Evolutionary conservation across 176 grass and related monocot genomes (phyloP), one percentile per base, ranked within the genome.

Genomic region (Avena insularis): DNA sequence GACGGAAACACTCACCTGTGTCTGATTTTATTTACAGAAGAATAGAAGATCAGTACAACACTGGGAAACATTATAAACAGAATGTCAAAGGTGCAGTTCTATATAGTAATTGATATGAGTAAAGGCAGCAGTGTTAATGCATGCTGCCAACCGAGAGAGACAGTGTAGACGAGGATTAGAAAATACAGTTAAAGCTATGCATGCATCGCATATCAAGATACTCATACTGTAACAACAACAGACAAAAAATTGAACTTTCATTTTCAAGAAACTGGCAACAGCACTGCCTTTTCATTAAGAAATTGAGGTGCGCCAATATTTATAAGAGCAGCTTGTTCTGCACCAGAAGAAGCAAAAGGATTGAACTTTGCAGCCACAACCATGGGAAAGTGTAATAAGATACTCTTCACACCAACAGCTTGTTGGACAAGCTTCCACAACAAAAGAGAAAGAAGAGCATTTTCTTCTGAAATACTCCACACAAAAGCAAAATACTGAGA

Each of bases 1-100:
- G 57, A 81, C 60, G 53, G 83, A 91, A 87, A 98, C 83, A 19
- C 73, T 91, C 50, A 98, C 87, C 89, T 96, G 90, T 76, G 85
- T 92, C 83, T 92, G 47, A 58, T 47, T 70, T 35, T 33, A 62
- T 7, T 55, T 75, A 23, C 4, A 77, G 43, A 60, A 33, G 33
- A 33, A 33, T 3, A 33, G 2, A 33, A n/a, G 38, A 23, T 90
- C 61, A 90, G 71, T n/a, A 17, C 1, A 78, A 19, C 48, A 50
- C 55, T 68, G 4, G 5, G 79, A 73, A 71, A 75, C 14, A 67
- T 8, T 29, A 9, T 13, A 11, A 79, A 67, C 47, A 45, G 62
- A 57, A 67, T 74, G 21, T 15, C 35, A 48, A 87, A 56, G 9
- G 25, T 38, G 17, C 19, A 25, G 19, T 54, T 78, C 47, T 7